Evolutionary conservation across 805 yeast species (phyloP), one percentile per base, ranked within the genome.

Genomic region (Wickerhamomyces rabaulensis): DNA sequence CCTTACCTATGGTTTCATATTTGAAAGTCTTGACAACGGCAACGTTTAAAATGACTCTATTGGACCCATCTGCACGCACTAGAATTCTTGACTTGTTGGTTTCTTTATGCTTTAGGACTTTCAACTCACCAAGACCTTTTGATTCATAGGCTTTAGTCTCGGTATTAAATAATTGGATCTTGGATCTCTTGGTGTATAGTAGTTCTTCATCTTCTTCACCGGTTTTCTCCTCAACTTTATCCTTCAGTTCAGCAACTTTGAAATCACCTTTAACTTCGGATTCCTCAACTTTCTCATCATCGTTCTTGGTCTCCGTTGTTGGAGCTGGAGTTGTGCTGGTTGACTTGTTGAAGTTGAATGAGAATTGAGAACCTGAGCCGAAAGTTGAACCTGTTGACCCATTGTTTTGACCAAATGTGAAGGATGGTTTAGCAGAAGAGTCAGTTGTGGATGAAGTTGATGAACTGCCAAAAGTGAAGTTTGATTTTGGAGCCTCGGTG

Each of bases 51-150:
- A 92, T 64, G 15, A 90, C 82, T 55, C 95, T 78, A 36, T 85
- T 84, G 36, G 89, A 82, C 25, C 96, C 97, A 47, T 91, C 98
- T 0, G 97, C 87, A 58, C 98, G 80, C 19, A 92, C 75, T 33
- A 92, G 68, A 13, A 87, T 67, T 62, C 98, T 79, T 3, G 82
- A 62, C 60, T 87, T 87, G 0, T 60, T 51, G 9, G 84, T 81
- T 2, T 69, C 73, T 43, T 75, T 75, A 56, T 84, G 74, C 48
- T 75, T 79, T 46, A 92, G 69, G 12, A 92, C 71, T 57, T 88
- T 86, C 55, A 90, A 71, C 43, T 84, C 91, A 3, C 98, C 98
- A 3, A 90, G 71, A 12, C 98, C 98, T 52, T 76, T 75, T 6
- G 79, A 67, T 33, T 70, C 74, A 60, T 86, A 87, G 10, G 65